Base-by-base conservation (phyloP, 2,329 filamentous ascomycete species). In the Colletotrichum paranaense region DNA sequence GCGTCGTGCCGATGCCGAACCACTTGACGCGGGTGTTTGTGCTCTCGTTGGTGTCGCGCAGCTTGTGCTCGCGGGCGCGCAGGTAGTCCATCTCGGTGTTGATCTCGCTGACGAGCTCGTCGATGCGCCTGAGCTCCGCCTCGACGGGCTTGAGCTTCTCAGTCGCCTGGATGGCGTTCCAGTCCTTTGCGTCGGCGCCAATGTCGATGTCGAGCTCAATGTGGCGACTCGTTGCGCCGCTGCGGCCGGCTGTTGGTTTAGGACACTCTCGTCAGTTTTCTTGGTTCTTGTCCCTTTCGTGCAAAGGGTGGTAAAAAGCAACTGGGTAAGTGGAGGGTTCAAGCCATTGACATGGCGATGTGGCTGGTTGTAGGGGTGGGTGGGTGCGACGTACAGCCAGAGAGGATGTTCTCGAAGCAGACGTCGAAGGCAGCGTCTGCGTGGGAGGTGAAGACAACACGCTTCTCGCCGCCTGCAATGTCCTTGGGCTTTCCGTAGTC, bases 111-210 rank as follows among this genome's bases (percentile, higher is more conserved):
- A 97, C 93, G 81, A 96, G 89, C 86, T 98, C 97, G 83, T 98
- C 95, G 80, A 98, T 94, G 78, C 95, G 92, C 80, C 95, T 92
- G 80, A 99, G 90, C 83, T 98, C 97, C 22, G 94, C 95, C 87
- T 99, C 97, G 78, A 98, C 91, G 60, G 97, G 97, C 90, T 98
- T 97, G 78, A 99, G 92, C 89, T 98, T 98, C 90, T 99, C 97
- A 76, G 92, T 94, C 71, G 95, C 95, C 86, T 98, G 95, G 82
- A 98, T 97, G 78, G 95, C 95, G 76, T 93, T 95, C 97, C 97
- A 99, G 86, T 99, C 97, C 84, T 97, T 97, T 76, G 97, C 97
- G 83, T 98, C 95, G 84, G 95, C 95, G 79, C 95, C 95, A 79
- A 98, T 97, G 83, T 98, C 95, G 82, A 98, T 93, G 84, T 98